Base-by-base conservation (phyloP, 495 filamentous ascomycete species). In the Copromyces sp. region DNA sequence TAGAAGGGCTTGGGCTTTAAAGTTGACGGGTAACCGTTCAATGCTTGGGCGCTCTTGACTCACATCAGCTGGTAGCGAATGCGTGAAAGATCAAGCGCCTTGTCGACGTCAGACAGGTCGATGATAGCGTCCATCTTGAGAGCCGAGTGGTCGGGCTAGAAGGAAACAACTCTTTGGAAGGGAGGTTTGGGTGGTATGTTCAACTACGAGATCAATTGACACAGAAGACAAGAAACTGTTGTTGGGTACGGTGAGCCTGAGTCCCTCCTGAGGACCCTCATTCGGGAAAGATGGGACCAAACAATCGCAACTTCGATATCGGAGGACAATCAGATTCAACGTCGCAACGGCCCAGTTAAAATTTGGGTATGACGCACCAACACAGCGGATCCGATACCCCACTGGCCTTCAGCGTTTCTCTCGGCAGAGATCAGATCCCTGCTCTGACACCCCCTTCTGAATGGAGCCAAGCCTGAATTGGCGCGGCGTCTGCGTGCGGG, bases 51-150 rank as follows among this genome's bases (percentile, higher is more conserved):
- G 37, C 14, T 68, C 39, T 32, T 14, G 65, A 76, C 90, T 83
- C 82, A 97, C 94, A 98, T 97, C 70, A 99, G 82, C 81, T 99
- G 95, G 83, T 92, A 97, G 73, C 95, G 93, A 81, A 99, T 99
- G 78, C 95, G 95, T 53, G 90, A 85, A 42, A 99, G 87, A 76
- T 98, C 94, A 75, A 99, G 84, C 39, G 94, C 94, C 83, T 93
- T 91, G 74, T 88, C 88, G 77, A 88, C 86, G 82, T 98, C 90
- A 17, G 89, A 92, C 41, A 97, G 88, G 81, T 98, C 93, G 76
- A 98, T 95, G 68, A 93, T 89, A 9, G 91, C 82, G 78, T 99
- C 95, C 95, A 99, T 98, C 74, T 77, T 82, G 76, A 69, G 24
- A 24, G 44, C 29, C 17, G 20, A 39, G 39, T 61, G 20, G 44